Evolutionary conservation across 257 asterid species (phyloP).

Genomic region (Catharanthus roseus): DNA sequence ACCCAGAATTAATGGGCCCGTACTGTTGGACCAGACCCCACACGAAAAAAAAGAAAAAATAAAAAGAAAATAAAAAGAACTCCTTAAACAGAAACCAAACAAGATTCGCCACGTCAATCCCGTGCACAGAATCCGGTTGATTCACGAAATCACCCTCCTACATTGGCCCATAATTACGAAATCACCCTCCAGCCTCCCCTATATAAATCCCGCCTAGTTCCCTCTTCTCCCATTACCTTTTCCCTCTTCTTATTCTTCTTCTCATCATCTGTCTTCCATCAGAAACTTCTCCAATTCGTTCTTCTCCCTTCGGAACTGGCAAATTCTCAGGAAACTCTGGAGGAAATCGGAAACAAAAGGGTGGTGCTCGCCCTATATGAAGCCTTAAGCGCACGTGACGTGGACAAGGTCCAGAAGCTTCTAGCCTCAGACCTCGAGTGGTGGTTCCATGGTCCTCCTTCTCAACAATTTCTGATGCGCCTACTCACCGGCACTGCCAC

Average conservation of each 20-base stretch:
- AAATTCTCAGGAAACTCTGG: slow-evolving; percentile 69
- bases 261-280: not conserved
- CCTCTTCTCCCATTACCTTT: not conserved
- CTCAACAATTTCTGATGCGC: slow-evolving; percentile 96
- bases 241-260: not conserved
- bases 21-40: not conserved
- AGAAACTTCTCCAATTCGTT: too few relatives aligned
- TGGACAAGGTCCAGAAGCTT: slow-evolving; percentile 57
- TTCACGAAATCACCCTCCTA: slow-evolving; percentile 19
- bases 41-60: too few relatives aligned
- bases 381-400: slow-evolving; percentile 79
- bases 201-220: slow-evolving; percentile 13
- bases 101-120: slow-evolving; percentile 17
- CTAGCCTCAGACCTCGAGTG: slow-evolving; percentile 97
- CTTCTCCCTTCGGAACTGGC: slow-evolving; percentile 60
- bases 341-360: slow-evolving; percentile 69
- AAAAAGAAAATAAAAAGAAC: not conserved
- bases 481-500: slow-evolving; percentile 69
- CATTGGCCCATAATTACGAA: not conserved
- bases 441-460: slow-evolving; percentile 99
- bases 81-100: slow-evolving; percentile 15
- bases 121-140: not conserved
- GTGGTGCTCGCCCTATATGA: slow-evolving; percentile 99
- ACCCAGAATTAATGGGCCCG: not conserved
- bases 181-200: slow-evolving; percentile 12